Conservation (phyloP, 352 stramenopile species). For the Phytopythium boreale region DNA sequence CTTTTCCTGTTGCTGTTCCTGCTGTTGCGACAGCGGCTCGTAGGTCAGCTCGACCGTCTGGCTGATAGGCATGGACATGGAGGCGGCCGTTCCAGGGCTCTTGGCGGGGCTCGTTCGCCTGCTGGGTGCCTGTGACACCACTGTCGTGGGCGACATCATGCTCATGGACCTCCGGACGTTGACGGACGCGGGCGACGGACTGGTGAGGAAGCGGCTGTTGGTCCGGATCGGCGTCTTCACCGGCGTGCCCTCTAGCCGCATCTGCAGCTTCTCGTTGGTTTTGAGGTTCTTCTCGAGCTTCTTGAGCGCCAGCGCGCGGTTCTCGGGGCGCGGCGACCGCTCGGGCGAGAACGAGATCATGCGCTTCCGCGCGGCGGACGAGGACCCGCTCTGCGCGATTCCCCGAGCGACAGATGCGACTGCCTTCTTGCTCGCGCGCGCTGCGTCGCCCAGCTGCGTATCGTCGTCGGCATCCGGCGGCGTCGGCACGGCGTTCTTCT, state of each 20-base stretch:
- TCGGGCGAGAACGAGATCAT: constrained; percentile 83
- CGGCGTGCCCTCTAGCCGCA: constrained; percentile 49
- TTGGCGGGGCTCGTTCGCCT: constrained; percentile 7
- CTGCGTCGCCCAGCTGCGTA: constrained; percentile 13
- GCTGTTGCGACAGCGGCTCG: constrained; percentile 8
- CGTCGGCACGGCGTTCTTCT: constrained; percentile 33
- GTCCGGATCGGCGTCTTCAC: constrained; percentile 25
- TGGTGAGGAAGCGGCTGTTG: constrained; percentile 4
- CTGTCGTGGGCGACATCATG: constrained; percentile 3
- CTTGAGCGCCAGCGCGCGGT: constrained; percentile 43
- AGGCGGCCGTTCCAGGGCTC: constrained; percentile 23
- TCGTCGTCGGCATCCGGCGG: constrained; percentile 18
- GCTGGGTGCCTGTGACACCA: constrained; percentile 1
- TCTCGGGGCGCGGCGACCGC: constrained; percentile 48
- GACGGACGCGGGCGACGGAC: constrained; percentile 2
- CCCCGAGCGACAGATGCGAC: constrained; percentile 26
- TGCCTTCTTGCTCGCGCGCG: constrained; percentile 26
- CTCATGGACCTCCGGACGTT: not conserved
- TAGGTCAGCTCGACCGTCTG: constrained; percentile 35
- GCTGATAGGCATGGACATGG: constrained; percentile 24
- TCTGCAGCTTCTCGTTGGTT: constrained; percentile 62
- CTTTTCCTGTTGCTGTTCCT: constrained; percentile 8
- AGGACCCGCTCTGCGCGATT: constrained; percentile 74
- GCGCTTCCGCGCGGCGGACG: constrained; percentile 58
- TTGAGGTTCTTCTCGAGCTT: constrained; percentile 75